phyloP scores from a whole-genome alignment of 2,329 filamentous ascomycete species.

The Hypoxylon sp. region DNA sequence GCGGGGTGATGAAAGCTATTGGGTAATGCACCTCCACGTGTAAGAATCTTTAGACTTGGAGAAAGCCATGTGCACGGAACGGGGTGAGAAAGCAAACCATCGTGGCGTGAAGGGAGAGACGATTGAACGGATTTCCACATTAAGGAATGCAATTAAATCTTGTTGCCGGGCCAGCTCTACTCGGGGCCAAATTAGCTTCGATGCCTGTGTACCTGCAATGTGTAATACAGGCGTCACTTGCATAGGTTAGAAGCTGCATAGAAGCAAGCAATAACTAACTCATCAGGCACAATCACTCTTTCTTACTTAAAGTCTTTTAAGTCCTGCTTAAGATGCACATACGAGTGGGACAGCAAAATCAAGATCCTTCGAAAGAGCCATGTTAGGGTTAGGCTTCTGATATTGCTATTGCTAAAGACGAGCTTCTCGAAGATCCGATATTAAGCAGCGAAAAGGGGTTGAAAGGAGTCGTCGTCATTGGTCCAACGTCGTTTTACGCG shows the following conservation, averaged over 20 bases:
- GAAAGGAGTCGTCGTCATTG: slow-evolving; percentile 13
- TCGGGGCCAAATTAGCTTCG: slow-evolving; percentile 22
- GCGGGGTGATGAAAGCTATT: slow-evolving; percentile 24
- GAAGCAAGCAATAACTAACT: neutral
- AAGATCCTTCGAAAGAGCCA: neutral
- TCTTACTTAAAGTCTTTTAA: neutral
- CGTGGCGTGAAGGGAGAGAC: slow-evolving; percentile 12
- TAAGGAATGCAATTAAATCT: slow-evolving; percentile 45
- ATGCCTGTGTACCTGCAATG: neutral
- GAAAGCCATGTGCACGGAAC: slow-evolving; percentile 3
- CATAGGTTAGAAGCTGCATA: neutral
- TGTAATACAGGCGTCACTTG: neutral
- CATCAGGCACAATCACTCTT: neutral
- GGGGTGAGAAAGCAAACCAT: slow-evolving; percentile 20
- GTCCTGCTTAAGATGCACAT: neutral
- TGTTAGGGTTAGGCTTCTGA: too few relatives aligned
- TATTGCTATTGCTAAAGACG: neutral
- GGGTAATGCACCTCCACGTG: slow-evolving; percentile 16
- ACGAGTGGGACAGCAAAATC: neutral
- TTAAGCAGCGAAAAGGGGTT: slow-evolving; percentile 12
- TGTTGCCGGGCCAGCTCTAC: slow-evolving; percentile 46
- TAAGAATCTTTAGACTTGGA: neutral
- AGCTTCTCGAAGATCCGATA: neutral
- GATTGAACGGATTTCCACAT: slow-evolving; percentile 9
- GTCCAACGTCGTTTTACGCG: slow-evolving; percentile 39